Base-by-base conservation (phyloP, 2,329 filamentous ascomycete genomes). In the Rutstroemia sydowiana region DNA sequence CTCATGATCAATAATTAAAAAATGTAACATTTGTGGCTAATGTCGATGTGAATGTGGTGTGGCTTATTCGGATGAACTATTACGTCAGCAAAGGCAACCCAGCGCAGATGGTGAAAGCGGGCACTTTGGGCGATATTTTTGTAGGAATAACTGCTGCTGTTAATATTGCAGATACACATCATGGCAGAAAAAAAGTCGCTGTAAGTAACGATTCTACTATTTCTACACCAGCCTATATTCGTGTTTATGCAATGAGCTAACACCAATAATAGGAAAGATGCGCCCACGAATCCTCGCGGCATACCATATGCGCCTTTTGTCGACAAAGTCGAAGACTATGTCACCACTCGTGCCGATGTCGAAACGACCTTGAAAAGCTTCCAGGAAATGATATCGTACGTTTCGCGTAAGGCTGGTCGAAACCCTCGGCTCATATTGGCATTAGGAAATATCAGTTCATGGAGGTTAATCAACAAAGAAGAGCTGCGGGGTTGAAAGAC, bases 391-490 rank as follows among this genome's bases (percentile, higher is more conserved):
- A 95, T 95, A 60, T 88, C 87, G 87, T 93, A 77, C 50, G 73
- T 63, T 48, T 28, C 31, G 23, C 20, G 14, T 48, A 4, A 20
- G 36, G 7, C 5, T n/a, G 9, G 23, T n/a, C 23, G 10, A 14
- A 42, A 23, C 14, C 23, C 20, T 21, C 30, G 28, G 34, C 48
- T 51, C 42, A 46, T 39, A 37, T 45, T 18, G 58, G 70, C 65
- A 66, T 68, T 67, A 95, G 90, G 62, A 98, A 98, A 78, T 98
- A 98, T 74, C 93, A 97, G 70, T 98, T 97, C 73, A 98, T 98
- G 93, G 90, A 97, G 73, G 76, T 86, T 67, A 97, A 95, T 70
- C 87, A 93, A 54, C 86, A 95, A 69, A 80, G 89, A 57, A 81
- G 93, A 44, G 85, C 87, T 48, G 76, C 78, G 3, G 90, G 91